phyloP scores from a whole-genome alignment of 345 rosid genomes.

The Moricandia arvensis region DNA sequence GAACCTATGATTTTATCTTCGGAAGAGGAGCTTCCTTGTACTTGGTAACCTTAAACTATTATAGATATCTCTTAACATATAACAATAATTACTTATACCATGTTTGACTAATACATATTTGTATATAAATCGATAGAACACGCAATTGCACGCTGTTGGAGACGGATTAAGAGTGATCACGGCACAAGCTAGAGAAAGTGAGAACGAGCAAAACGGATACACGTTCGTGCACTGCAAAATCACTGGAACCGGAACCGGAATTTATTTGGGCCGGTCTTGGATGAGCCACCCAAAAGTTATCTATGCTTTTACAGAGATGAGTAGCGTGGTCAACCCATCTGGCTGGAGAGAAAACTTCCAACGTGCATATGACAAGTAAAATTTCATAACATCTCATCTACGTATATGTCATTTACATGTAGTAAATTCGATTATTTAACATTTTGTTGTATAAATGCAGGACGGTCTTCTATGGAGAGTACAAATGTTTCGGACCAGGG shows the following conservation, averaged over 20 bases:
- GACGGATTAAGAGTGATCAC: constrained; percentile 44
- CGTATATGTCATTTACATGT: not conserved
- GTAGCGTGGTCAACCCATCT: constrained; percentile 30
- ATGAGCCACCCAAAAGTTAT: constrained; percentile 44
- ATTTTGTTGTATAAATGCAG: constrained; percentile 24
- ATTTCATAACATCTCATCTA: not conserved
- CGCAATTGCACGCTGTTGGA: constrained; percentile 44
- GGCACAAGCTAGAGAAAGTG: constrained; percentile 41
- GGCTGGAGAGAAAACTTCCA: constrained; percentile 51
- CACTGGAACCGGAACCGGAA: constrained; percentile 39
- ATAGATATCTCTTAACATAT: not conserved
- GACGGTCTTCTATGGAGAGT: constrained; percentile 51
- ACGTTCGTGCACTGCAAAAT: constrained; percentile 58
- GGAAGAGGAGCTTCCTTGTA: constrained; percentile 53
- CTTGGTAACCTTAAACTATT: constrained; percentile 32
- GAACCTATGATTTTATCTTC: constrained; percentile 54
- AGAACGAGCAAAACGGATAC: constrained; percentile 45
- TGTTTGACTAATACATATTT: not conserved
- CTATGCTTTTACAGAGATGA: constrained; percentile 54
- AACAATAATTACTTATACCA: not conserved
- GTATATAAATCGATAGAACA: constrained; percentile 26
- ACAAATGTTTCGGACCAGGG: constrained; percentile 52
- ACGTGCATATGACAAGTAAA: constrained; percentile 39
- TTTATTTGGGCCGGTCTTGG: constrained; percentile 72
- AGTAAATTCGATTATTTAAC: no score